Conservation (phyloP, 495 filamentous ascomycete species). For the Penicillium canariense region DNA sequence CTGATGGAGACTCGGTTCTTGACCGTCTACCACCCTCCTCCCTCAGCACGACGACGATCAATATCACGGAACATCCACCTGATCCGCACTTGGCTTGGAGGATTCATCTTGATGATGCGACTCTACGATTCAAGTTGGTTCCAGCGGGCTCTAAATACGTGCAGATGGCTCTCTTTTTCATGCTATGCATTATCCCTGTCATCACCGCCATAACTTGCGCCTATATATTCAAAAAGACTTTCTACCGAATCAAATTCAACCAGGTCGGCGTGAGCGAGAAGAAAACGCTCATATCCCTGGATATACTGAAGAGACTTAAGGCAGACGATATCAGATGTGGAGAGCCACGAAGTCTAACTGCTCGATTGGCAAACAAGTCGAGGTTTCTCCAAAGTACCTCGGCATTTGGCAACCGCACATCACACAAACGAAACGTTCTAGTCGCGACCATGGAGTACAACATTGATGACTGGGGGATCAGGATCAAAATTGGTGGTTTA, state of each 20-base stretch:
- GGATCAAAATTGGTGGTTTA: conserved; percentile 71
- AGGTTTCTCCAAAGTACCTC: conserved; percentile 46
- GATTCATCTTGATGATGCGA: conserved; percentile 56
- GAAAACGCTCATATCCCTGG: conserved; percentile 39
- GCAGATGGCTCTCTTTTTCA: conserved; percentile 58
- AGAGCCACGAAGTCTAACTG: conserved; percentile 29
- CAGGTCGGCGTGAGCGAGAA: conserved; percentile 58
- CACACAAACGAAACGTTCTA: conserved; percentile 53
- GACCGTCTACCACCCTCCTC: conserved; percentile 64
- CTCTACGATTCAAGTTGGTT: conserved; percentile 48
- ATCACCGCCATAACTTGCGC: conserved; percentile 48
- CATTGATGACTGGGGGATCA: conserved; percentile 69
- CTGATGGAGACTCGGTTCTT: conserved; percentile 58
- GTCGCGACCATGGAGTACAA: conserved; percentile 75
- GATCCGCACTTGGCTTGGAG: conserved; percentile 57
- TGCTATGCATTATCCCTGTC: conserved; percentile 57
- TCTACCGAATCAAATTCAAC: conserved; percentile 72
- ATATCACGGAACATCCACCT: conserved; percentile 57
- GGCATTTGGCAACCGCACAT: conserved; percentile 43
- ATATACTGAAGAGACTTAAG: conserved; percentile 32
- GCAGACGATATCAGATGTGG: conserved; percentile 14
- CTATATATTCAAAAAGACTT: conserved; percentile 61
- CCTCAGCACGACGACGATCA: conserved; percentile 54
- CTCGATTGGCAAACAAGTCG: conserved; percentile 41
- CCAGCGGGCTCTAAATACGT: conserved; percentile 53